Base-by-base conservation (phyloP, 768 basidiomycete species). In the Brasilioporus rufonigricans region DNA sequence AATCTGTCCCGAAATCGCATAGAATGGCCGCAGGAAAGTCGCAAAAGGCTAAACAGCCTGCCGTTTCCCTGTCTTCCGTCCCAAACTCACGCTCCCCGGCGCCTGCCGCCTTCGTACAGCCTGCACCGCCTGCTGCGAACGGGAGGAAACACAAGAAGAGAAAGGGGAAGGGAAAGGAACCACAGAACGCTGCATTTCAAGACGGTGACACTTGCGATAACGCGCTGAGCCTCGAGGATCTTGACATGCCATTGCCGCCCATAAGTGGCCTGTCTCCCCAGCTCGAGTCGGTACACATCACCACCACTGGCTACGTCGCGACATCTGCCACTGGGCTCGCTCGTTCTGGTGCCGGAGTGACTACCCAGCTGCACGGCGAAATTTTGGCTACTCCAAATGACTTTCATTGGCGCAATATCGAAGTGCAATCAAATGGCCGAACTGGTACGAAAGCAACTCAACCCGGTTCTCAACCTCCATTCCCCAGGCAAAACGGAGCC, bases 301-400 rank as follows among this genome's bases (percentile, higher is more conserved):
- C 77, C 47, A 76, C 79, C 10, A 80, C 75, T 9, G 77, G 77
- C 38, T 74, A 75, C 33, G 69, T 77, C 16, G 70, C 74, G 21
- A 69, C 73, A 18, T 73, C 73, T 19, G 65, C 73, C 23, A 61
- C 72, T 26, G 58, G 68, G 2, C 63, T 69, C 23, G 53, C 73
- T 43, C 64, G 69, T 31, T 54, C 73, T 32, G 72, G 74, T 41
- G 53, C 64, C 32, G 57, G 61, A 24, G 57, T 71, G 18, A 69
- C 72, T 19, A 67, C 71, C 16, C 66, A 73, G 46, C 72, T 83
- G 14, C 84, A 84, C 57, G 80, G 79, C 33, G 86, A 86, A 66
- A 73, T 87, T 32, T 67, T 84, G 39, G 78, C 79, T 44, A 81
- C 82, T 32, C 83, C 81, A 39, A 79, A 81, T 65, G 85, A 88